Evolutionary conservation across 495 filamentous ascomycete genomes (phyloP).

Genomic region (Thozetella sp.): DNA sequence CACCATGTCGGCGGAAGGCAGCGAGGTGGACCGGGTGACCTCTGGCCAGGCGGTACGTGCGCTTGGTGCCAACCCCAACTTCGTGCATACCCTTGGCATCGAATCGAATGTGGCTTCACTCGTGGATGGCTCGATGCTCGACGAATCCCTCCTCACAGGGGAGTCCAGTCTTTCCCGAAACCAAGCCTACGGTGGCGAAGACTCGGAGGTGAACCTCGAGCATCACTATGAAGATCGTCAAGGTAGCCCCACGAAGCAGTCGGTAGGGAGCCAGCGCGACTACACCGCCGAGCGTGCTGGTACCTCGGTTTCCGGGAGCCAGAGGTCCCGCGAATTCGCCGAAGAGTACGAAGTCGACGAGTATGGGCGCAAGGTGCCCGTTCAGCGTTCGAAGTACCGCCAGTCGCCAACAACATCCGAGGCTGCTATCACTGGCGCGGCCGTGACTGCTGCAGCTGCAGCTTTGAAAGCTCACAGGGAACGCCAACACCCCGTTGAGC

Average conservation of each 20-base stretch:
- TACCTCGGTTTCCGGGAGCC: slow-evolving; percentile 26
- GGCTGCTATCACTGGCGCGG: slow-evolving; percentile 51
- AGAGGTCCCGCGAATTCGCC: slow-evolving; percentile 25
- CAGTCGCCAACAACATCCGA: slow-evolving; percentile 50
- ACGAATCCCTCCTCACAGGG: slow-evolving; percentile 70
- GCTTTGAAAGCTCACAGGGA: slow-evolving; percentile 39
- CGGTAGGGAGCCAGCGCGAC: slow-evolving; percentile 28
- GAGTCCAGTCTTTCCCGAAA: slow-evolving; percentile 39
- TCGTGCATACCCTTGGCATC: slow-evolving; percentile 71
- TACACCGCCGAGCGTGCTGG: slow-evolving; percentile 23
- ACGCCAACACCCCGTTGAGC: slow-evolving; percentile 30
- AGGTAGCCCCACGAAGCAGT: slow-evolving; percentile 36
- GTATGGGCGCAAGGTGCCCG: slow-evolving; percentile 53
- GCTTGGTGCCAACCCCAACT: slow-evolving; percentile 71
- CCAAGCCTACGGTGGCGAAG: slow-evolving; percentile 27
- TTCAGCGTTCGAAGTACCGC: slow-evolving; percentile 27
- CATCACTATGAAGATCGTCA: slow-evolving; percentile 23
- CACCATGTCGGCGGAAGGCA: slow-evolving; percentile 70
- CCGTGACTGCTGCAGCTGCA: slow-evolving; percentile 48
- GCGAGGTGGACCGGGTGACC: slow-evolving; percentile 62
- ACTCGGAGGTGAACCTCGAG: slow-evolving; percentile 36
- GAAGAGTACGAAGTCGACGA: slow-evolving; percentile 56
- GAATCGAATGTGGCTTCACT: slow-evolving; percentile 90
- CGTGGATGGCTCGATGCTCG: slow-evolving; percentile 79
- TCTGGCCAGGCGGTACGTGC: slow-evolving; percentile 70